Conservation (phyloP, 2,329 filamentous ascomycete species). For the Aspergillus quadricinctus region DNA sequence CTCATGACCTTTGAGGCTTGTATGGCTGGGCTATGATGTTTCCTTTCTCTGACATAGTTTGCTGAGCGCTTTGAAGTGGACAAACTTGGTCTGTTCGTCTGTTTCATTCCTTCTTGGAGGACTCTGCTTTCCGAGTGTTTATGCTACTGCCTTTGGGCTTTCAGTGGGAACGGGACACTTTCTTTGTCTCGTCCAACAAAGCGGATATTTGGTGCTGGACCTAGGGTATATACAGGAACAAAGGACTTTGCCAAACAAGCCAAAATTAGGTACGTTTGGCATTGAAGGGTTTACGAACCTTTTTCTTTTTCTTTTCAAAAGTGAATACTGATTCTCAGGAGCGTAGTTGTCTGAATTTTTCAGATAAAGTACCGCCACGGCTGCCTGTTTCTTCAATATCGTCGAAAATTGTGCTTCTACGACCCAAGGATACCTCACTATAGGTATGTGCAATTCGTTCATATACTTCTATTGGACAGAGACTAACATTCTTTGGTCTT, state of each 20-base stretch:
- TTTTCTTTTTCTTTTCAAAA: background rate
- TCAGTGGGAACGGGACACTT: background rate
- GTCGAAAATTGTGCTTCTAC: background rate
- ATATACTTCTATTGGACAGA: background rate
- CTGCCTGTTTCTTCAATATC: background rate
- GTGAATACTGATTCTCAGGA: background rate
- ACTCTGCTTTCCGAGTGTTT: background rate
- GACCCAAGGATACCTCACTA: background rate
- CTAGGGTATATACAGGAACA: background rate
- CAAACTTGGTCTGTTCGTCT: background rate
- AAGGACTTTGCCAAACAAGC: background rate
- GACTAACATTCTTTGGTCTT: background rate
- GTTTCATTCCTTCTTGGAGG: background rate
- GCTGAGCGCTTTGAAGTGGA: background rate
- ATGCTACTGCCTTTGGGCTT: background rate
- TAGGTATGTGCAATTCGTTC: background rate
- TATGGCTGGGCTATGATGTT: background rate
- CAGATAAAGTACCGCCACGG: background rate
- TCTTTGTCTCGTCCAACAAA: background rate
- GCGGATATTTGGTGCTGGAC: background rate
- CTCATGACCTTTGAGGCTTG: background rate
- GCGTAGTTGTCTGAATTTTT: background rate
- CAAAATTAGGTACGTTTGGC: background rate
- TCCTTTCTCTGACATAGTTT: background rate
- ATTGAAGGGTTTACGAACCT: background rate